Evolutionary conservation across 192 early-diverging fungal species (phyloP).

Genomic region (Phlyctochytrium planicorne): DNA sequence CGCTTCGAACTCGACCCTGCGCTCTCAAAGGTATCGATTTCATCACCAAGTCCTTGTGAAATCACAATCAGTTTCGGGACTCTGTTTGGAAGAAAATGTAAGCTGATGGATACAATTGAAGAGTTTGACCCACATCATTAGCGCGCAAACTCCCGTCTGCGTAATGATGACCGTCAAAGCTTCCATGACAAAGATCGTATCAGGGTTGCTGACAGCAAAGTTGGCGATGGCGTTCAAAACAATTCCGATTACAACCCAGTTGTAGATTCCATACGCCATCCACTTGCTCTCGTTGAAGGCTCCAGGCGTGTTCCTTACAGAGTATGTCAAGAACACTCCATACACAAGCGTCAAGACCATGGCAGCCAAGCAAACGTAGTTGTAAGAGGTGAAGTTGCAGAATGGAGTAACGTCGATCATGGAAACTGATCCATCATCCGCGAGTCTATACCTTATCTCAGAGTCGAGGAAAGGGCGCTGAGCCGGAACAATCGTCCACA

Average conservation of each 20-base stretch:
- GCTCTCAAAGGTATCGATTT: neutral
- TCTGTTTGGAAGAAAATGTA: neutral
- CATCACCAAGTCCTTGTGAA: neutral
- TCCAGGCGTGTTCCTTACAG: neutral
- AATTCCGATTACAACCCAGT: constrained; percentile 9
- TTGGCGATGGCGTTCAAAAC: constrained; percentile 4
- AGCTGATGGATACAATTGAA: neutral
- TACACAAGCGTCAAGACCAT: neutral
- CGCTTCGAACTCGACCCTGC: too few relatives aligned
- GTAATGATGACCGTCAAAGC: constrained; percentile 1
- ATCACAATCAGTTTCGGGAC: neutral
- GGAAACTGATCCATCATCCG: neutral
- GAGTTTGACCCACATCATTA: neutral
- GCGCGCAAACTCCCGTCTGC: neutral
- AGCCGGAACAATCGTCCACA: neutral
- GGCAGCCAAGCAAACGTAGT: constrained; percentile 3
- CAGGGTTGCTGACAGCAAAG: constrained; percentile 3
- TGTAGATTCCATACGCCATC: neutral
- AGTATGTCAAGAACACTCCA: neutral
- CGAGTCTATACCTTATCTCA: neutral
- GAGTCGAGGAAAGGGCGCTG: neutral
- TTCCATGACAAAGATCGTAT: constrained; percentile 5
- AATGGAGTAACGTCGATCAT: neutral
- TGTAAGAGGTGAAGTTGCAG: neutral
- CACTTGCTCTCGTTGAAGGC: constrained; percentile 7